Conservation (phyloP, 2,329 filamentous ascomycete genomes). For the Hypoxylon sp. region DNA sequence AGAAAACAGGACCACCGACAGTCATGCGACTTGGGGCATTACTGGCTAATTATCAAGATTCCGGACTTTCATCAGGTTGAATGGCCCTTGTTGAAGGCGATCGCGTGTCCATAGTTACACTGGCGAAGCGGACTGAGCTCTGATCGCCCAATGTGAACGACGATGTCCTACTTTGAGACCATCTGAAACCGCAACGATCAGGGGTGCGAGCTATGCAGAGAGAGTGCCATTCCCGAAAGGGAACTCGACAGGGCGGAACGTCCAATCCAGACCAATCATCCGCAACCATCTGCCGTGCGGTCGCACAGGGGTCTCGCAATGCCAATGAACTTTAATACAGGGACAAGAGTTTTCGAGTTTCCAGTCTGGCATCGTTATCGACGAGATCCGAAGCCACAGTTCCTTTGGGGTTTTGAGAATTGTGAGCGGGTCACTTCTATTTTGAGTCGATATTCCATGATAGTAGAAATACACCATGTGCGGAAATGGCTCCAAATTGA, state of each 20-base stretch:
- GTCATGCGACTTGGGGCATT: conserved; percentile 47
- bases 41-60: conserved; percentile 45
- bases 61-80: conserved; percentile 30
- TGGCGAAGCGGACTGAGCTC: conserved; percentile 31
- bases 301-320: conserved; percentile 27
- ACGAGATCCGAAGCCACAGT: conserved; percentile 23
- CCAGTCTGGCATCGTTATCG: conserved; percentile 7
- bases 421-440: conserved; percentile 11
- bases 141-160: conserved; percentile 46
- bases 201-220: conserved; percentile 48
- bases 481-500: neutral
- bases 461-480: neutral
- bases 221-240: conserved; percentile 21
- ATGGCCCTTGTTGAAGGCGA: conserved; percentile 31
- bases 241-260: conserved; percentile 17
- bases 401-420: conserved; percentile 13
- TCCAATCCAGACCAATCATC: conserved; percentile 20
- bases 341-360: conserved; percentile 24
- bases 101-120: conserved; percentile 31
- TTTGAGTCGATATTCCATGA: conserved; percentile 18
- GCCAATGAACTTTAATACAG: conserved; percentile 29
- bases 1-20: conserved; percentile 32
- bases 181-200: conserved; percentile 57
- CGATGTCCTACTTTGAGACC: conserved; percentile 54
- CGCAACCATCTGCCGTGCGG: conserved; percentile 41